Base-by-base conservation (phyloP, 176 grass and related monocot genomes). In the Raddia distichophylla region DNA sequence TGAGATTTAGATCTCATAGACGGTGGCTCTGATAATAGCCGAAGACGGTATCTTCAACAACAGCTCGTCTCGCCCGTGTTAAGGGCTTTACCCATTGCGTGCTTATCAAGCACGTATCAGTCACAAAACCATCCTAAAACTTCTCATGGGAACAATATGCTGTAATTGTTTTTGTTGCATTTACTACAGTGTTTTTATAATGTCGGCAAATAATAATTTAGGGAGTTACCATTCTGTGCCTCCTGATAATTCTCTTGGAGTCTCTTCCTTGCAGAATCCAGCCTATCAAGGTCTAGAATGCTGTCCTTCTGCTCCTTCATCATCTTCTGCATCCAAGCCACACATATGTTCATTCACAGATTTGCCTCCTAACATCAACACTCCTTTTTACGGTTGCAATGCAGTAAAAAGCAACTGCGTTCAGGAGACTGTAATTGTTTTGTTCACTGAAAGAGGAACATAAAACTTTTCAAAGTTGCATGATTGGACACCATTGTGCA, bases 211-310 rank as follows among this genome's bases (percentile, higher is more conserved):
- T 20, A 60, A 77, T 6, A 50, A 48, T 2, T 44, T 35, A 56
- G 18, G 10, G 18, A 1, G 1, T 65, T 80, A 93, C 94, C 94
- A 77, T 93, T 93, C 68, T 97, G 73, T 34, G 88, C 94, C 87
- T 97, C 91, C 79, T 89, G 86, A 52, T 97, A 97, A 69, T 97
- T 97, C 67, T 97, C 94, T 62, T 93, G 94, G 37, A 97, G 94
- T 62, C 91, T 85, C 83, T 83, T 97, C 54, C 88, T 87, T 9
- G 94, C 94, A 11, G 74, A 89, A 69, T 92, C 94, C 13, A 97
- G 78, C 57, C 51, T 93, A 42, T 79, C 84, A 48, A 80, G 19
- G 40, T 93, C 86, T 18, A 86, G 34, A 79, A 83, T 40, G 65
- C 35, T 87, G 35, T 91, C 78, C 63, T 80, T 86, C 32, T 78